Conservation (phyloP, 2,329 filamentous ascomycete genomes). For the Pseudogymnoascus sp. region DNA sequence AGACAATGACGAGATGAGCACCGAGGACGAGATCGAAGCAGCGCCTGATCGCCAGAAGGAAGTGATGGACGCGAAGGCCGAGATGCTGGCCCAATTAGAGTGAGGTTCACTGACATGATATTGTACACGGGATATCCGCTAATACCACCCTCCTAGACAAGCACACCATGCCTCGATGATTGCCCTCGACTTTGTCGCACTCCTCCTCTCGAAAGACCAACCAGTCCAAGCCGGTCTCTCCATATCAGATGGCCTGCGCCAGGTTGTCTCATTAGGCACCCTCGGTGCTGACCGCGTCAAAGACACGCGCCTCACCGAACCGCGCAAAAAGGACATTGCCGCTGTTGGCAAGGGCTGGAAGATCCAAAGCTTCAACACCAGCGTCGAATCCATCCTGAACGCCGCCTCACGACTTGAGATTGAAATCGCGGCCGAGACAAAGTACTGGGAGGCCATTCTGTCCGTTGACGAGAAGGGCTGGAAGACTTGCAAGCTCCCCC, state of each 20-base stretch:
- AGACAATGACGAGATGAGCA: constrained; percentile 36
- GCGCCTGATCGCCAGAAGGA: constrained; percentile 29
- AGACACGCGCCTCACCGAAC: constrained; percentile 48
- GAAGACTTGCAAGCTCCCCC: constrained; percentile 71
- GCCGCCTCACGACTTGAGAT: constrained; percentile 64
- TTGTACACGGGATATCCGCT: background rate
- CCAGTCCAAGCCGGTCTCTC: constrained; percentile 61
- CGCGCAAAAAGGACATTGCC: constrained; percentile 47
- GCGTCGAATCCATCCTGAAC: constrained; percentile 63
- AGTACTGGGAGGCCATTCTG: constrained; percentile 83
- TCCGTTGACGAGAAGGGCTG: constrained; percentile 76
- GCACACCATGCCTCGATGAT: constrained; percentile 54
- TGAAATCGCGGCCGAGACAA: constrained; percentile 71
- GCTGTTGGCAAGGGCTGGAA: constrained; percentile 62
- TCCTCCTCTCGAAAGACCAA: constrained; percentile 74
- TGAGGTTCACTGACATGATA: constrained; percentile 27
- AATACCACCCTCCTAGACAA: constrained; percentile 26
- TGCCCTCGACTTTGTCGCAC: constrained; percentile 73
- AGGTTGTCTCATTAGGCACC: constrained; percentile 64
- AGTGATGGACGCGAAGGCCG: constrained; percentile 41
- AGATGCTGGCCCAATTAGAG: constrained; percentile 52
- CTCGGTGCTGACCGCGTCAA: constrained; percentile 60
- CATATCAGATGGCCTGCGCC: constrained; percentile 61
- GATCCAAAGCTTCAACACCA: constrained; percentile 65
- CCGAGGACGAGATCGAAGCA: constrained; percentile 40